Evolutionary conservation across 169 alveolate species (phyloP), one percentile per base, ranked within the genome.

Genomic region (Ichthyophthirius multifiliis): DNA sequence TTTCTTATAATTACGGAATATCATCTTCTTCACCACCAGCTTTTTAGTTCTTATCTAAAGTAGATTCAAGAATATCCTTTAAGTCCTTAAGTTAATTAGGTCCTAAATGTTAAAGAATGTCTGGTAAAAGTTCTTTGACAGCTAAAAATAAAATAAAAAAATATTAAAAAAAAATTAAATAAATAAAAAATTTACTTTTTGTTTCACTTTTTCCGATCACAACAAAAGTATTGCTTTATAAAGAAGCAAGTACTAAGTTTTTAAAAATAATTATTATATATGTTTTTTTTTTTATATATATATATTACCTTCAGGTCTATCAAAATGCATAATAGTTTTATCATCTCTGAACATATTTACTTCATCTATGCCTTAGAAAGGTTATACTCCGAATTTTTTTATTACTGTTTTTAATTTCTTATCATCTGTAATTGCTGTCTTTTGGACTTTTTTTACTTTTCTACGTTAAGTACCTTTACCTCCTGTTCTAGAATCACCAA

Each of bases 401-500:
- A 97, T 87, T 43, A 96, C 95, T 20, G 94, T 79, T 90, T 94
- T 98, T 27, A 97, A 92, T 79, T 96, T 96, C 91, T 96, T 96
- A 86, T 96, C 99, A 80, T 98, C 99, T 13, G 95, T 96, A 30
- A 84, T 94, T 44, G 86, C 80, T 15, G 93, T 88, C 88, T 96
- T 95, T 86, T 92, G 95, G 32, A 93, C 97, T 71, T 90, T 94
- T 93, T 96, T 96, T 82, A 94, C 91, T 94, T 96, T 97, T 85
- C 99, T 94, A 77, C 99, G 92, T 37, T 96, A 98, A 43, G 98
- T 94, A 10, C 99, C 99, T 80, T 97, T 97, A 41, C 99, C 99
- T 10, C 99, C 99, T 23, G 96, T 95, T 82, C 97, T 92, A 82
- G 94, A 89, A 45, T 93, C 95, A 30, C 98, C 99, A 91, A 96